Base-by-base conservation (phyloP, 2,329 filamentous ascomycete genomes). In the Myrmaecium sp. region DNA sequence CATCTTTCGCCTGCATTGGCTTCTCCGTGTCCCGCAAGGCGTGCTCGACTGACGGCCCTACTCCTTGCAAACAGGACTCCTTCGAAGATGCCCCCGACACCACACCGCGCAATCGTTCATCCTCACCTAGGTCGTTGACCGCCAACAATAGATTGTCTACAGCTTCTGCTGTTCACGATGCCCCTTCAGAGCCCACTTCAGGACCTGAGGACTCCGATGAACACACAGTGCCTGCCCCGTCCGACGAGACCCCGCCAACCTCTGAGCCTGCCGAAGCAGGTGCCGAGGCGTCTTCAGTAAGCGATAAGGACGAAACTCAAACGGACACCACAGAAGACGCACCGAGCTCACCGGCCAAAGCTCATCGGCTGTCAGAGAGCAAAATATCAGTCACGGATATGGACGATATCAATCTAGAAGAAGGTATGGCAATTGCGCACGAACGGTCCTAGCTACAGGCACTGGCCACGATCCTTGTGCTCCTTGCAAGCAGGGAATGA, bases 51-150 rank as follows among this genome's bases (percentile, higher is more conserved):
- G 15, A 30, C 13, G 16, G 15, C 20, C 25, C 23, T 17, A 26
- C 26, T 26, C 29, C 10, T 14, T 13, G 21, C 20, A 19, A 27
- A 27, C 46, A 81, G 74, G 75, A 84, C 42, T 68, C 67, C 10
- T 92, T 91, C 44, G 81, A 92, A 55, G 82, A 93, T 60, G 82
- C 80, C 29, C 58, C 69, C 39, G 76, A 80, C 50, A 67, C 62
- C 32, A 50, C 43, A 30, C 42, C 48, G 34, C 46, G 44, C 29
- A 47, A 47, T 26, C 38, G 42, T 43, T 60, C 50, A 36, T 46
- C 38, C 68, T 40, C 46, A 27, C 36, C 49, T 27, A 68, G 75
- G 33, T 81, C 75, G 14, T 53, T 82, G 21, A 36, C 49, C 17
- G 12, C 26, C 21, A 12, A 27, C 22, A 31, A 31, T 14, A 21